These are phyloP conservation scores for Litsea cubeba DNA, from an alignment of 164 flowering plant genomes.

Conservation along the genomic window DNA sequence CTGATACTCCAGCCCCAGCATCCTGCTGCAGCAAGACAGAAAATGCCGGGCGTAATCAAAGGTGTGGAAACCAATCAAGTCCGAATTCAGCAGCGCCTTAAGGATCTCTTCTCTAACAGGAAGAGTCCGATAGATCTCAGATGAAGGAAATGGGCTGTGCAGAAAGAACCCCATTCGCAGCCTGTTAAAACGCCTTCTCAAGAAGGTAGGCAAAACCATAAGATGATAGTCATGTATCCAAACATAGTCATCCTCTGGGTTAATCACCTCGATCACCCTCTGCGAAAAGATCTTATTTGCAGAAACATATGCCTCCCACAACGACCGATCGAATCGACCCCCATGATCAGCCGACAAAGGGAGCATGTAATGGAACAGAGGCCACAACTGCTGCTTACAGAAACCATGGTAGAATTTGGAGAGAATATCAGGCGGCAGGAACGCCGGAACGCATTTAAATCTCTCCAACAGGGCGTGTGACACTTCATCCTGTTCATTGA, in stretches of 20 bases:
- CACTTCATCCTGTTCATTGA: slow-evolving; percentile 62
- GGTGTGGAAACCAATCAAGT: slow-evolving; percentile 64
- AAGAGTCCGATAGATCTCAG: slow-evolving; percentile 15
- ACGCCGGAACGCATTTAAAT: slow-evolving; percentile 69
- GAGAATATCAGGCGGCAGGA: slow-evolving; percentile 54
- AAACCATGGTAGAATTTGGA: slow-evolving; percentile 57
- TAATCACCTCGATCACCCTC: slow-evolving; percentile 66
- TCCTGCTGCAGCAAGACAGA: slow-evolving; percentile 73
- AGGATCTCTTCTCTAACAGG: slow-evolving; percentile 24
- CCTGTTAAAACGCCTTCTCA: slow-evolving; percentile 14
- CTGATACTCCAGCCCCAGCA: slow-evolving; percentile 72
- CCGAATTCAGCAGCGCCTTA: slow-evolving; percentile 14
- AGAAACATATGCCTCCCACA: slow-evolving; percentile 75
- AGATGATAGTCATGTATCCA: slow-evolving; percentile 69
- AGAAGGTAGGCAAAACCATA: slow-evolving; percentile 13
- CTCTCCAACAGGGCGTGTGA: slow-evolving; percentile 54
- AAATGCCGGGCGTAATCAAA: slow-evolving; percentile 83
- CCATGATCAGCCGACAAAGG: slow-evolving; percentile 58
- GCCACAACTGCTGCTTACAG: slow-evolving; percentile 75
- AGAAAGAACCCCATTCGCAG: slow-evolving; percentile 15
- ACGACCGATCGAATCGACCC: slow-evolving; percentile 58
- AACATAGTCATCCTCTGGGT: slow-evolving; percentile 70
- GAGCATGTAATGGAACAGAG: slow-evolving; percentile 76
- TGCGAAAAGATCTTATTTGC: slow-evolving; percentile 67
- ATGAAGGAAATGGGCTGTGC: slow-evolving; percentile 15